Evolutionary conservation across 73 alveolate species (phyloP).

Genomic region (Tetrahymena malaccensis): DNA sequence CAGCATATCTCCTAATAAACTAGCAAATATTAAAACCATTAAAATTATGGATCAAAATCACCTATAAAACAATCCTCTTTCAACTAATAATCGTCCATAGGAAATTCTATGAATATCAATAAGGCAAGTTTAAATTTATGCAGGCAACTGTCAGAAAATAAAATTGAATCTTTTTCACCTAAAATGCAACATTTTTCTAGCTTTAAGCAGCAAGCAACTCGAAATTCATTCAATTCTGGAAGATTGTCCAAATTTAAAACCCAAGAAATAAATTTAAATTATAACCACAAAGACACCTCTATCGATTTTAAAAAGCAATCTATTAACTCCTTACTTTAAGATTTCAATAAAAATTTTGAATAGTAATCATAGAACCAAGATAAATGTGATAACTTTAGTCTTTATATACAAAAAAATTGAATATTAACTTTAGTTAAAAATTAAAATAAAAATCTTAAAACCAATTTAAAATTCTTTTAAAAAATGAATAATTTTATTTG

Average conservation of each 20-base stretch:
- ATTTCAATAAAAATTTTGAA: background rate
- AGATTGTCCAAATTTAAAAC: background rate
- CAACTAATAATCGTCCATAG: background rate
- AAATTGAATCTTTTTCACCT: background rate
- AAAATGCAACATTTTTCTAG: background rate
- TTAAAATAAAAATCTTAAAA: too few relatives aligned
- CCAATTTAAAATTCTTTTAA: too few relatives aligned
- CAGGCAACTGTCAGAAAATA: background rate
- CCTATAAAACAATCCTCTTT: background rate
- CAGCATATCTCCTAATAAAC: background rate
- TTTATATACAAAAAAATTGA: background rate
- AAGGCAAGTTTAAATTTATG: background rate
- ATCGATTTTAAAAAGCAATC: background rate
- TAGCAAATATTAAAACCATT: background rate
- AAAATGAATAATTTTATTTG: too few relatives aligned
- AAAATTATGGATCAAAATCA: background rate
- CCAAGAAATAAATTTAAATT: background rate
- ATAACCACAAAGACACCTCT: background rate
- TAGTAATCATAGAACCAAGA: background rate
- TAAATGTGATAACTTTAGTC: background rate
- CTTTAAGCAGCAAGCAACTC: background rate
- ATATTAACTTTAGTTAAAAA: too few relatives aligned
- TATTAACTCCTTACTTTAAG: background rate
- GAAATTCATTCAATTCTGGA: background rate
- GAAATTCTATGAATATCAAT: background rate